Conservation (phyloP, 2,329 filamentous ascomycete genomes). For the Ceratocystis huliohia region DNA sequence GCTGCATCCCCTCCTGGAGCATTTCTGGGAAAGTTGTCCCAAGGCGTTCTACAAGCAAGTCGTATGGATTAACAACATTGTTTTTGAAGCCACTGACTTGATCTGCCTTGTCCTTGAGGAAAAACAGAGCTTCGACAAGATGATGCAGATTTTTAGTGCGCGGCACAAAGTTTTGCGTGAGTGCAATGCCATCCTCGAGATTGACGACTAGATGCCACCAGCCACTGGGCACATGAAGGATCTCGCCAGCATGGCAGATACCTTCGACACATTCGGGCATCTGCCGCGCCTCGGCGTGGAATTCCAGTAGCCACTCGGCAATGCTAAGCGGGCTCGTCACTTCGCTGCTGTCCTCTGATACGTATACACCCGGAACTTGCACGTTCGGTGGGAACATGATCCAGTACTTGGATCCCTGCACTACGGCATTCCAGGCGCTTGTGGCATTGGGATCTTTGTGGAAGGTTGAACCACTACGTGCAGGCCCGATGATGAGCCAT, state of each 20-base stretch:
- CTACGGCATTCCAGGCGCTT: constrained; percentile 86
- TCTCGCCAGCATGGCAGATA: constrained; percentile 70
- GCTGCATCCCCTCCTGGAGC: constrained; percentile 50
- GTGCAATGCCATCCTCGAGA: constrained; percentile 66
- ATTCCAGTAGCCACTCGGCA: constrained; percentile 87
- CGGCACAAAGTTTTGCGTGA: constrained; percentile 94
- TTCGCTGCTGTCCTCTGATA: constrained; percentile 79
- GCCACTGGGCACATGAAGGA: constrained; percentile 81
- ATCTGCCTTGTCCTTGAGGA: constrained; percentile 67
- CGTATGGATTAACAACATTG: constrained; percentile 58
- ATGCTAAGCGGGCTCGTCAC: constrained; percentile 90
- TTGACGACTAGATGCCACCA: constrained; percentile 98
- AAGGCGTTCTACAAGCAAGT: constrained; percentile 60
- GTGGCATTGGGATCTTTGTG: constrained; percentile 70
- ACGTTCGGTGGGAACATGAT: constrained; percentile 85
- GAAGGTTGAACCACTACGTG: constrained; percentile 81
- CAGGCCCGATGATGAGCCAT: constrained; percentile 85
- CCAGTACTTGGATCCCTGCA: constrained; percentile 91
- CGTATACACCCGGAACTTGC: constrained; percentile 75
- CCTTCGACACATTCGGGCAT: constrained; percentile 72
- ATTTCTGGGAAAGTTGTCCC: constrained; percentile 49
- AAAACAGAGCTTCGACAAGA: constrained; percentile 61
- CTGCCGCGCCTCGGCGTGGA: constrained; percentile 68
- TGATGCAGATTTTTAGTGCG: constrained; percentile 41
- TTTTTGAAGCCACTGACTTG: constrained; percentile 78